A percentile compares a stretch with the other conserved stretches of the same genome.
Conservation (phyloP, 2,329 filamentous ascomycete genomes). For the Aspergillus terreus region DNA sequence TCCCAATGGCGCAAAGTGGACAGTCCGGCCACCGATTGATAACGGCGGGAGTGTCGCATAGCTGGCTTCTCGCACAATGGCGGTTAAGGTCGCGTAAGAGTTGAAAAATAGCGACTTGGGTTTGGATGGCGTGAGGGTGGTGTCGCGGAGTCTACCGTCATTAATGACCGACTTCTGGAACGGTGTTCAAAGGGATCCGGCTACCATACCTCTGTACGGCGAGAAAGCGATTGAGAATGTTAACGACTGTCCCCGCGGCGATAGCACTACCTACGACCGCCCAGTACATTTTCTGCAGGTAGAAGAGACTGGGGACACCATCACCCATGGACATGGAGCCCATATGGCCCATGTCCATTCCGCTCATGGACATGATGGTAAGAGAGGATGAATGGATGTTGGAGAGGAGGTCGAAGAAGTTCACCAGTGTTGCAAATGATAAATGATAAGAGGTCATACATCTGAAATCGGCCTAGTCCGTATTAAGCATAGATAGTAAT, state of each 20-base stretch:
- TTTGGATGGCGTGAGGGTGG: conserved; percentile 46
- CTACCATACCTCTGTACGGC: conserved; percentile 48
- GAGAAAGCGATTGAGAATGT: conserved; percentile 46
- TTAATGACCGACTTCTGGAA: conserved; percentile 1
- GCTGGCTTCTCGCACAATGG: conserved; percentile 51
- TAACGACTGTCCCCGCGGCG: conserved; percentile 32
- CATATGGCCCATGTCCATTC: conserved; percentile 28
- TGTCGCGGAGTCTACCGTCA: conserved; percentile 42
- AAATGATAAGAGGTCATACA: background rate
- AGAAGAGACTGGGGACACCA: conserved; percentile 43
- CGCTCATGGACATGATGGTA: conserved; percentile 18
- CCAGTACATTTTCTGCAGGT: conserved; percentile 53
- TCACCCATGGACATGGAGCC: conserved; percentile 40
- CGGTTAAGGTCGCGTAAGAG: conserved; percentile 51
- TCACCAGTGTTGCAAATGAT: background rate
- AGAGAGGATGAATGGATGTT: background rate
- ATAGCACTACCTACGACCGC: conserved; percentile 43
- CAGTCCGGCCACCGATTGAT: conserved; percentile 26
- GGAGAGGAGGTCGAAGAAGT: background rate
- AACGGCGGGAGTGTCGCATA: conserved; percentile 43
- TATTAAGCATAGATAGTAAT: conserved; percentile 2
- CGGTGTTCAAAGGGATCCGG: background rate
- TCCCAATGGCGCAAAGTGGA: conserved; percentile 39
- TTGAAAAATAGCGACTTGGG: conserved; percentile 49
- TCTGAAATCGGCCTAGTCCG: background rate